Percentiles rank a stretch among this genome's conserved stretches.
These are phyloP conservation scores for Tuber aestivum DNA, from an alignment of 495 filamentous ascomycete species.

Conservation along the genomic window DNA sequence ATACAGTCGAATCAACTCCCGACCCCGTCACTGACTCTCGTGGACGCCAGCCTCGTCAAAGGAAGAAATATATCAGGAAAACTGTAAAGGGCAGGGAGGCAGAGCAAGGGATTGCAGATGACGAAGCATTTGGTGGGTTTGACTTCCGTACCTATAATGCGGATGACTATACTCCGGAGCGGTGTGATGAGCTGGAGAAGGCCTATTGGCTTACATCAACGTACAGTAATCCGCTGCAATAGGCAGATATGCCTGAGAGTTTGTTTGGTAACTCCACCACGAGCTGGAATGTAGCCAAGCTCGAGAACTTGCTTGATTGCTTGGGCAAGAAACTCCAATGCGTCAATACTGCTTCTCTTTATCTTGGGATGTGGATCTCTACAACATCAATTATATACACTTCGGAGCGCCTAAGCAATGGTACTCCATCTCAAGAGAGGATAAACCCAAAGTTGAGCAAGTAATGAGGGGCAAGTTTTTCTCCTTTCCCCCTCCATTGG, in stretches of 20 bases:
- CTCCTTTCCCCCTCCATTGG: neutral
- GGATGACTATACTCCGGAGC: constrained; percentile 76
- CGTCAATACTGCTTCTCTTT: constrained; percentile 97
- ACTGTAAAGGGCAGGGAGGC: constrained; percentile 50
- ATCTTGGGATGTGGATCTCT: constrained; percentile 98
- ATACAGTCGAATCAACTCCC: constrained; percentile 25
- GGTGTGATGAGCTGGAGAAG: constrained; percentile 88
- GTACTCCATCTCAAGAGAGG: constrained; percentile 97
- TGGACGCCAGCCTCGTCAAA: constrained; percentile 34
- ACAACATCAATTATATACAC: constrained; percentile 99
- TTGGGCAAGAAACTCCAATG: constrained; percentile 91
- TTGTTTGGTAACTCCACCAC: constrained; percentile 86
- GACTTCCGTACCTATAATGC: constrained; percentile 79
- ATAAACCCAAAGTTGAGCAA: constrained; percentile 84
- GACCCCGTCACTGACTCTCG: constrained; percentile 28
- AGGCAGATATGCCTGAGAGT: constrained; percentile 92
- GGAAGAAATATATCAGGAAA: constrained; percentile 35
- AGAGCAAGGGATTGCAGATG: constrained; percentile 48
- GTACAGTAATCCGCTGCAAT: constrained; percentile 89
- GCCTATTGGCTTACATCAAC: constrained; percentile 95
- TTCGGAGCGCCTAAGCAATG: constrained; percentile 98
- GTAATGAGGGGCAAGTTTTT: constrained; percentile 71
- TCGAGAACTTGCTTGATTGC: constrained; percentile 89
- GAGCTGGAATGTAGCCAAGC: constrained; percentile 87
- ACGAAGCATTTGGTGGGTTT: constrained; percentile 70